Conservation (phyloP, 352 stramenopile genomes). For the Phytophthora crassamura region DNA sequence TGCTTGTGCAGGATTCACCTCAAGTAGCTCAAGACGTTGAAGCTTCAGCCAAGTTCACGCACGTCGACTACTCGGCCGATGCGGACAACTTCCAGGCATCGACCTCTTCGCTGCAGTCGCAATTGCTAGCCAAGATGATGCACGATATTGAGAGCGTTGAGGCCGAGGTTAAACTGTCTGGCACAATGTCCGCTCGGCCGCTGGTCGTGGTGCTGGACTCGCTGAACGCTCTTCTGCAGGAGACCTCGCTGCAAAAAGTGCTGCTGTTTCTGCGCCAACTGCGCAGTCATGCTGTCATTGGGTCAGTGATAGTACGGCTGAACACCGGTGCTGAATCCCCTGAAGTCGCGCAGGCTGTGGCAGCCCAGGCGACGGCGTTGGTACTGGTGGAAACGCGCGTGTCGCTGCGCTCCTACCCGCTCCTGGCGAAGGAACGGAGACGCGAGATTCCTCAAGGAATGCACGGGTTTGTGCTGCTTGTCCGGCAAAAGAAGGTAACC, state of each 20-base stretch:
- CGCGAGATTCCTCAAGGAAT: slow-evolving; percentile 66
- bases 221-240: slow-evolving; percentile 66
- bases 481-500: slow-evolving; percentile 72
- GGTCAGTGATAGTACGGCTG: slow-evolving; percentile 55
- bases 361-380: slow-evolving; percentile 52
- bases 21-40: slow-evolving; percentile 18
- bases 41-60: slow-evolving; percentile 42
- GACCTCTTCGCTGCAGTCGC: not conserved
- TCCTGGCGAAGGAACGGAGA: slow-evolving; percentile 65
- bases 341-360: slow-evolving; percentile 36
- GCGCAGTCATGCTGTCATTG: slow-evolving; percentile 36
- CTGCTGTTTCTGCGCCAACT: slow-evolving; percentile 52
- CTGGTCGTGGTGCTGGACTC: slow-evolving; percentile 72
- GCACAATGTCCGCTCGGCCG: slow-evolving; percentile 36
- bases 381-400: slow-evolving; percentile 61
- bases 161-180: not conserved
- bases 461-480: slow-evolving; percentile 63
- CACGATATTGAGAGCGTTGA: slow-evolving; percentile 37
- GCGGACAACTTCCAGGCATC: slow-evolving; percentile 31
- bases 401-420: slow-evolving; percentile 61
- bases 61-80: slow-evolving; percentile 54
- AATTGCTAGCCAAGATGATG: slow-evolving; percentile 40
- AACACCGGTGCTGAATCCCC: slow-evolving; percentile 44
- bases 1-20: slow-evolving; percentile 35
- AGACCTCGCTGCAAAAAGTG: slow-evolving; percentile 49